These are phyloP conservation scores for Cladosporium sp. DNA, from an alignment of 2,329 filamentous ascomycete species.

Conservation along the genomic window DNA sequence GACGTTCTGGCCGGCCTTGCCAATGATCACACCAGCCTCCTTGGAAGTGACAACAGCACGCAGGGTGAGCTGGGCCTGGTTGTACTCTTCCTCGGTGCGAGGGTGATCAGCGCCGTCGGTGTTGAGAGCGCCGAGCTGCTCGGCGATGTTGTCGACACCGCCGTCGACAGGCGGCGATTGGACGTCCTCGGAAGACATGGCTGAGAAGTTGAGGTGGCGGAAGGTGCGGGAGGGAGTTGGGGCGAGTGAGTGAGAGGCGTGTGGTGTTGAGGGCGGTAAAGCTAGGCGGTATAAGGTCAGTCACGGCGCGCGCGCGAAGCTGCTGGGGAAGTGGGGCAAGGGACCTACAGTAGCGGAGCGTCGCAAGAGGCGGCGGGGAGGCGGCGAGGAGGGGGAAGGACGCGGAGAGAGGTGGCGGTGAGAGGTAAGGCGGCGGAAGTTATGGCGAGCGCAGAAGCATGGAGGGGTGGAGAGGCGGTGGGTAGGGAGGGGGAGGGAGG, in stretches of 20 bases:
- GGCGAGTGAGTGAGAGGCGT: neutral
- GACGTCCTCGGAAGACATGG: slow-evolving; percentile 30
- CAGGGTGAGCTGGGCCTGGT: slow-evolving; percentile 83
- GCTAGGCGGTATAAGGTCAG: slow-evolving; percentile 4
- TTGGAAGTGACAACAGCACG: slow-evolving; percentile 98
- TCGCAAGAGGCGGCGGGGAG: neutral
- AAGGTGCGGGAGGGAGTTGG: neutral
- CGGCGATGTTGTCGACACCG: slow-evolving; percentile 33
- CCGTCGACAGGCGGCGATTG: slow-evolving; percentile 25
- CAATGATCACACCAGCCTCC: slow-evolving; percentile 98
- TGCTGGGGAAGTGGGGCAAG: slow-evolving; percentile 10
- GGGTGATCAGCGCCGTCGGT: slow-evolving; percentile 70
- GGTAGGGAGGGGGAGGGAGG: neutral
- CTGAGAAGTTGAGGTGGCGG: neutral
- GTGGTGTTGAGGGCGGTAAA: slow-evolving; percentile 4
- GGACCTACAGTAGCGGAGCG: slow-evolving; percentile 3
- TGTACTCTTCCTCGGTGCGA: slow-evolving; percentile 96
- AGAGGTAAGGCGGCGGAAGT: neutral
- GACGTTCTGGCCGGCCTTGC: slow-evolving; percentile 97
- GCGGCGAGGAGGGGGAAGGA: neutral
- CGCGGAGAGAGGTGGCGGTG: neutral
- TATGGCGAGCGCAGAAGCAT: neutral
- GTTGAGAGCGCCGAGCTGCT: slow-evolving; percentile 40
- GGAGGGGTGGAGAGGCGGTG: neutral
- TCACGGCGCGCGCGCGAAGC: slow-evolving; percentile 8